These are phyloP conservation scores for Fusarium vanettenii DNA, from an alignment of 2,329 filamentous ascomycete genomes.

Conservation along the genomic window DNA sequence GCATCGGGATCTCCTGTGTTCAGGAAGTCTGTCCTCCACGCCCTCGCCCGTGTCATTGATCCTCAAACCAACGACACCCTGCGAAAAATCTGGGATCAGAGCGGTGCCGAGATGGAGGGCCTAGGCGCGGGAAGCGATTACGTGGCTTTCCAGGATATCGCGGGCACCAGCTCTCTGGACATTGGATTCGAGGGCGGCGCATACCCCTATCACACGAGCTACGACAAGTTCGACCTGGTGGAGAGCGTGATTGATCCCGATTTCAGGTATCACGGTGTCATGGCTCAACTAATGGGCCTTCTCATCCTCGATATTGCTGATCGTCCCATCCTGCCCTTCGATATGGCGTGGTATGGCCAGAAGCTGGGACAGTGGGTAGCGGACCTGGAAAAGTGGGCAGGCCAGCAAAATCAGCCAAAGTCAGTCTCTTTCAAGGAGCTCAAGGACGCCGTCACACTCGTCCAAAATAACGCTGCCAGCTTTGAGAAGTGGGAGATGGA, in stretches of 20 bases:
- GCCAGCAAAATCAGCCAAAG: slow-evolving; percentile 49
- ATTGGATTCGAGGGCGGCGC: slow-evolving; percentile 77
- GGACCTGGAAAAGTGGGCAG: slow-evolving; percentile 71
- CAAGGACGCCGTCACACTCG: slow-evolving; percentile 67
- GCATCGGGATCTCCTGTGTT: slow-evolving; percentile 87
- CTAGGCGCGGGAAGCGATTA: slow-evolving; percentile 85
- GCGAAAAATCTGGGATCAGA: slow-evolving; percentile 79
- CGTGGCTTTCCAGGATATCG: slow-evolving; percentile 90
- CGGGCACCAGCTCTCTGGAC: slow-evolving; percentile 88
- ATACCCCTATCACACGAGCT: slow-evolving; percentile 84
- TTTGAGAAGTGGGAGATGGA: slow-evolving; percentile 82
- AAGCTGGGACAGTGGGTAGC: slow-evolving; percentile 73
- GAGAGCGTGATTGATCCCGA: slow-evolving; percentile 81
- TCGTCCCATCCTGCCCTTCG: slow-evolving; percentile 83
- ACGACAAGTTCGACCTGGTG: slow-evolving; percentile 93
- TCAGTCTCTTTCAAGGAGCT: slow-evolving; percentile 47
- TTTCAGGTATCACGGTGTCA: slow-evolving; percentile 82
- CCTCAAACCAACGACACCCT: slow-evolving; percentile 78
- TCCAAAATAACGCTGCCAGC: slow-evolving; percentile 61
- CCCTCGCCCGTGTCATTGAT: slow-evolving; percentile 80
- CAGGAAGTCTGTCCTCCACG: slow-evolving; percentile 75
- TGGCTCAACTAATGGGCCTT: slow-evolving; percentile 83
- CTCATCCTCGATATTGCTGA: slow-evolving; percentile 89
- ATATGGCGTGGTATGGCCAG: slow-evolving; percentile 78
- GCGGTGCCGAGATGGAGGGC: slow-evolving; percentile 70